phyloP scores from a whole-genome alignment of 2,329 filamentous ascomycete species.

The Aspergillus aculeatinus region DNA sequence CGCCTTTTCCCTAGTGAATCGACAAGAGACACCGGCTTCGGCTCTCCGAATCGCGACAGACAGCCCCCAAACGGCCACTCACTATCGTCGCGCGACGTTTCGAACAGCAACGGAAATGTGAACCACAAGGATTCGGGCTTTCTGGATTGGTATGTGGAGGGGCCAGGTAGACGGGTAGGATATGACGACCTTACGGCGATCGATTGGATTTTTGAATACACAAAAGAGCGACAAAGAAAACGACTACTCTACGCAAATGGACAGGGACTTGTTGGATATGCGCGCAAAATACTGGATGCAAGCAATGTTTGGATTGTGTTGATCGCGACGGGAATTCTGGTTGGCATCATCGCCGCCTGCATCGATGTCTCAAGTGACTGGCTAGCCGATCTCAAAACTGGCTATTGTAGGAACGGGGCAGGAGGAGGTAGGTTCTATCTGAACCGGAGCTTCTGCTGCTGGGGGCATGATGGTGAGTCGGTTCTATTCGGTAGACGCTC shows the following conservation, averaged over 20 bases:
- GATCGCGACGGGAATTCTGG: constrained; percentile 78
- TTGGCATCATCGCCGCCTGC: constrained; percentile 78
- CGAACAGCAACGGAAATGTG: constrained; percentile 25
- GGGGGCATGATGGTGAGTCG: constrained; percentile 69
- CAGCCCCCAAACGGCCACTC: constrained; percentile 28
- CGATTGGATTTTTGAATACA: constrained; percentile 99
- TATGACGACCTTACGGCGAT: constrained; percentile 97
- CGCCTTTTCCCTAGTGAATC: constrained; percentile 38
- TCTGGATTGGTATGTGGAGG: constrained; percentile 84
- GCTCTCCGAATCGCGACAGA: constrained; percentile 28
- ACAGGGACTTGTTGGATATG: constrained; percentile 69
- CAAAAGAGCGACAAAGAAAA: constrained; percentile 86
- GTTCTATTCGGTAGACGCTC: neutral
- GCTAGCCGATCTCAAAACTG: constrained; percentile 88
- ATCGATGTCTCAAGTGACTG: constrained; percentile 92
- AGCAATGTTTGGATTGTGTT: constrained; percentile 92
- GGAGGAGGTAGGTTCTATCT: constrained; percentile 88
- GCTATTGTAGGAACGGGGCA: constrained; percentile 74
- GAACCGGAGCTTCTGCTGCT: constrained; percentile 88
- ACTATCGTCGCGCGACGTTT: constrained; percentile 23
- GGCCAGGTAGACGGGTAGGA: constrained; percentile 81
- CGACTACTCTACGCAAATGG: constrained; percentile 70
- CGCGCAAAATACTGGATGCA: constrained; percentile 73
- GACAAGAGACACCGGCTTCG: constrained; percentile 18
- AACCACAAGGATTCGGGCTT: constrained; percentile 42